A percentile compares a stretch with the other conserved stretches of the same genome.
Conservation (phyloP, 768 basidiomycete species). For the Leccinum incarnatum region DNA sequence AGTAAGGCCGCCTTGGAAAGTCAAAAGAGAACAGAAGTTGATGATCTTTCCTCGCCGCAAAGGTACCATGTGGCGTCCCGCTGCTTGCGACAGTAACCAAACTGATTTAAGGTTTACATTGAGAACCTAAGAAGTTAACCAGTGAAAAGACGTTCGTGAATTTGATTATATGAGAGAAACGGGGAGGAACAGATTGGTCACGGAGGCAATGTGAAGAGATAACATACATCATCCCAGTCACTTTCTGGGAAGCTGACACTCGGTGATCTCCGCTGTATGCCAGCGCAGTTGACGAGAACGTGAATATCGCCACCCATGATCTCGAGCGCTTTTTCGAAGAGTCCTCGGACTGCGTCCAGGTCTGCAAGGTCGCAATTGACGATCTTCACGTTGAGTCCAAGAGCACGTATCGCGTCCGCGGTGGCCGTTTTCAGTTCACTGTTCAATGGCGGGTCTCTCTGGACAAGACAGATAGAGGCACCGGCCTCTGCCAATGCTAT, state of each 20-base stretch:
- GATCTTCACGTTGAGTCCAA: conserved; percentile 38
- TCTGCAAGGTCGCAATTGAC: conserved; percentile 58
- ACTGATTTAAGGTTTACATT: conserved; percentile 85
- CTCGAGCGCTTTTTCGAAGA: conserved; percentile 49
- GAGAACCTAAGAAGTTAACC: conserved; percentile 53
- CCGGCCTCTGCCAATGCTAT: conserved; percentile 55
- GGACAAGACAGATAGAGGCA: conserved; percentile 47
- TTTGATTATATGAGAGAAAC: conserved; percentile 7
- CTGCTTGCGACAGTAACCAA: conserved; percentile 82
- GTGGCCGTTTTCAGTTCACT: conserved; percentile 36
- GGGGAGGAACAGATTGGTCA: conserved; percentile 5
- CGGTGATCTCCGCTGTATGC: conserved; percentile 57
- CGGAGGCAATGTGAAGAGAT: conserved; percentile 30
- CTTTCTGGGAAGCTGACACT: conserved; percentile 62
- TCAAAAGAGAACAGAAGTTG: conserved; percentile 57
- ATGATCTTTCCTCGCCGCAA: conserved; percentile 69
- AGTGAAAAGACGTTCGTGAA: conserved; percentile 10
- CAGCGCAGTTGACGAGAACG: conserved; percentile 69
- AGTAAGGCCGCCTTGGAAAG: conserved; percentile 58
- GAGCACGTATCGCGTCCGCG: conserved; percentile 34
- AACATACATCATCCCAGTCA: conserved; percentile 70
- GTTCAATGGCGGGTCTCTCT: conserved; percentile 41
- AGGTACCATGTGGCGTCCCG: conserved; percentile 87
- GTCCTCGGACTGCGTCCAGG: conserved; percentile 44
- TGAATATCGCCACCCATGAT: conserved; percentile 53